Evolutionary conservation across 441 rosid species (phyloP), one percentile per base, ranked within the genome.

Genomic region (Manihot esculenta): DNA sequence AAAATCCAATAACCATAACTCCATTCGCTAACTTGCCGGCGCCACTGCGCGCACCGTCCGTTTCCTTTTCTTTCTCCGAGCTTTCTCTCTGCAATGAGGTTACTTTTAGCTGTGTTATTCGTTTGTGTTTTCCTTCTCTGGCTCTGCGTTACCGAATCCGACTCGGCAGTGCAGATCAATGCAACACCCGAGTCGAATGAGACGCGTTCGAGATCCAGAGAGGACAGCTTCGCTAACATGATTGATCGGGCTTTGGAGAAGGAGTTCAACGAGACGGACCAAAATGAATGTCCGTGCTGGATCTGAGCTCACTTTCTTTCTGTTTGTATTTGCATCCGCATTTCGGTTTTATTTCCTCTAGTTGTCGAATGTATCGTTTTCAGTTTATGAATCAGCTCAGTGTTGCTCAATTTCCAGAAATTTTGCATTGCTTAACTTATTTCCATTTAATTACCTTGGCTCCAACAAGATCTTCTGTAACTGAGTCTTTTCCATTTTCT

Each of bases 201-300:
- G 15, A 81, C 95, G 71, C 74, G 23, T 56, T 42, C 82, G 72
- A 87, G 91, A 85, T 87, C 91, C 71, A 88, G 76, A 69, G 91
- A 90, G 74, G 95, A 86, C 49, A 92, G 94, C 77, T 90, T 94
- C 72, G 97, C 94, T 8, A 90, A 85, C 79, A 92, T 94, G 81
- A 89, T 94, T 69, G 97, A 90, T 88, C 91, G 97, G 20, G 99
- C 99, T 38, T 85, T 94, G 49, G 95, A 88, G 87, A 89, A 90
- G 78, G 99, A 94, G 87, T 94, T 92, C 79, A 84, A 88, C n/a
- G 99, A 94, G 73, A 89, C 84, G 62, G 94, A 94, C 73, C 97
- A 89, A 79, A 88, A 72, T 23, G 94, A 89, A 82, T 91, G 99
- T 94, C 58, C 55, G 50, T 64, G 60, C 77, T 81, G 80, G 93